phyloP scores from a whole-genome alignment of 2,329 filamentous ascomycete species.

The Bisporella sp. region DNA sequence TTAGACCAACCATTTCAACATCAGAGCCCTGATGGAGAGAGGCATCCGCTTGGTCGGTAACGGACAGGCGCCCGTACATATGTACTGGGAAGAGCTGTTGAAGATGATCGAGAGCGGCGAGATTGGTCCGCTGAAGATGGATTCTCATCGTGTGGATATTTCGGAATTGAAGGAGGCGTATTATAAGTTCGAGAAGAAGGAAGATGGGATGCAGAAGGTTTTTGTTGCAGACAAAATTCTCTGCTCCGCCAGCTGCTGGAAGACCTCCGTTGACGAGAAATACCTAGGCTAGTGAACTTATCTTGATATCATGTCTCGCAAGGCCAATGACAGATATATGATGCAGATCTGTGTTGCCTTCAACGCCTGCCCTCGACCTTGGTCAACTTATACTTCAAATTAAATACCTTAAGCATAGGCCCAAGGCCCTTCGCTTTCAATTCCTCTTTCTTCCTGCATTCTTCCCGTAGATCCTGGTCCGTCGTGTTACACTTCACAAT shows the following conservation, averaged over 20 bases:
- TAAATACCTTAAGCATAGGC: no score
- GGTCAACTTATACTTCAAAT: no score
- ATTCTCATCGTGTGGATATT: slow-evolving; percentile 69
- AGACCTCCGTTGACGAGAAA: slow-evolving; percentile 35
- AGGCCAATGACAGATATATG: no score
- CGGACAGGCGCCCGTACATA: slow-evolving; percentile 66
- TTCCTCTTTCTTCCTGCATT: no score
- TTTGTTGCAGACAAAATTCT: slow-evolving; percentile 57
- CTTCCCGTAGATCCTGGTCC: no score
- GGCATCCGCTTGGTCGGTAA: slow-evolving; percentile 72
- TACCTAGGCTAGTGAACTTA: not conserved
- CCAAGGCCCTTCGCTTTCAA: no score
- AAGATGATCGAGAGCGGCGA: slow-evolving; percentile 57
- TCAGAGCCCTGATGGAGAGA: slow-evolving; percentile 70
- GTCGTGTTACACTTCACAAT: no score
- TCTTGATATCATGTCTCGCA: no score
- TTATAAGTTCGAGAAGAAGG: slow-evolving; percentile 49
- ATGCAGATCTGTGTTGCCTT: no score
- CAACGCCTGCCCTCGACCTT: no score
- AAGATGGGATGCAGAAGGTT: slow-evolving; percentile 76
- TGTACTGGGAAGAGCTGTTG: slow-evolving; percentile 77
- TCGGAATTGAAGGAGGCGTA: slow-evolving; percentile 67
- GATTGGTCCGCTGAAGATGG: slow-evolving; percentile 72
- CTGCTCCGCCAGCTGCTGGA: slow-evolving; percentile 36
- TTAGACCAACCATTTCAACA: slow-evolving; percentile 23